Evolutionary conservation across 345 rosid genomes (phyloP), one percentile per base, ranked within the genome.

Genomic region (Eucalyptus microcorys): DNA sequence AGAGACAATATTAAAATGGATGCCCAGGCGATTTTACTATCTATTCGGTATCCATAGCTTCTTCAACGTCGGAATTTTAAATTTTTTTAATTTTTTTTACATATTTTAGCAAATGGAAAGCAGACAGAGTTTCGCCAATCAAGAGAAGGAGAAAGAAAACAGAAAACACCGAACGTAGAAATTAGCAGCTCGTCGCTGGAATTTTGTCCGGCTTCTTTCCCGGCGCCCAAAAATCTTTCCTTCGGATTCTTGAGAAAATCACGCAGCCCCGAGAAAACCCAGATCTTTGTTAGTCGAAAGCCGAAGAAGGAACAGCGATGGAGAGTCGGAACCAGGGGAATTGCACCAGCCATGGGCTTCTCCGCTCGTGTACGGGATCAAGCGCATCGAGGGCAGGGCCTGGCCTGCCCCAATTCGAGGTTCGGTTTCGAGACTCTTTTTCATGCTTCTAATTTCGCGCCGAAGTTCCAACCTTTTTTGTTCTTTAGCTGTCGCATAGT

Each of bases 361-460:
- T 55, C 3, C 4, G 61, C 93, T 96, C 7, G 95, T 96, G 88
- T 87, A 94, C 64, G 99, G 97, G 53, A 97, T 97, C 94, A 96
- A 97, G 87, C 96, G 99, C 87, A 92, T 97, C 57, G 99, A 97
- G 92, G 98, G 99, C 89, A 90, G 98, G 86, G 95, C 96, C 10
- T 96, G 99, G 99, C 94, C 98, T 86, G 89, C 99, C 52, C 99
- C 99, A 13, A 26, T 57, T 57, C n/a, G n/a, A 57, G 64, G 64
- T 57, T 57, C n/a, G 14, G 64, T 57, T 57, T 11, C 1, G 48
- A 1, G 30, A 12, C 30, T 22, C 27, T 24, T 3, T 10, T 83
- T 45, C 49, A 10, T 10, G 10, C n/a, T 24, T 26, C n/a, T 10
- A 24, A 55, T 55, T 3, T 24, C 14, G n/a, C 30, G 30, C 61